Base-by-base conservation (phyloP, 768 basidiomycete species). In the Porpolomopsis calyptriformis region DNA sequence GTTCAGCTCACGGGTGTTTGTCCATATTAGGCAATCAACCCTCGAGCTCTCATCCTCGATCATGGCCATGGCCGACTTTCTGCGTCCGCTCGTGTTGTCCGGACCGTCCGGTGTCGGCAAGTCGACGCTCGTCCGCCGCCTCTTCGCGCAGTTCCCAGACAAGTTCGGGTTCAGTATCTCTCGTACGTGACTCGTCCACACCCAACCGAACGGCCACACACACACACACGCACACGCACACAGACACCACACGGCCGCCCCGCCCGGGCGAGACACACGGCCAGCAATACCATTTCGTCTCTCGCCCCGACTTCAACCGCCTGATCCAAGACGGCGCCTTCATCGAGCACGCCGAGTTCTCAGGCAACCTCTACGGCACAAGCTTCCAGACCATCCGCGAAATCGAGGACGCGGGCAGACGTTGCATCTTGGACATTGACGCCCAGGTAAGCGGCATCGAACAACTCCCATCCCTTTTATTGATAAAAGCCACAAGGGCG, bases 41-140 rank as follows among this genome's bases (percentile, higher is more conserved):
- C n/a, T n/a, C 9, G 31, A 9, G n/a, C 31, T n/a, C n/a, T 34
- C n/a, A n/a, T n/a, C n/a, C n/a, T n/a, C n/a, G n/a, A n/a, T n/a
- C n/a, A n/a, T n/a, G n/a, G n/a, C n/a, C 37, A 16, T 42, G 40
- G 23, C 50, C 45, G 64, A 72, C 51, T 76, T 78, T 54, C 56
- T 74, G 10, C 77, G 84, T 49, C 91, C 92, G 3, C 78, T 96
- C 43, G 80, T 96, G 35, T 70, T 94, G 50, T 94, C 85, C 45
- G 88, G 90, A 0, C 92, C 92, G 1, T 92, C 89, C 1, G 92
- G 93, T 49, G 87, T 92, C 2, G 94, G 94, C 43, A 98, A 97
- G 64, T 88, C 85, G 57, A 94, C 94, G 0, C 78, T 97, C 25
- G 75, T 97, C 41, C 71, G 71, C 42, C 80, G 80, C 42, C 80